phyloP scores from a whole-genome alignment of 2,329 filamentous ascomycete genomes.

The Paraphoma sp. region DNA sequence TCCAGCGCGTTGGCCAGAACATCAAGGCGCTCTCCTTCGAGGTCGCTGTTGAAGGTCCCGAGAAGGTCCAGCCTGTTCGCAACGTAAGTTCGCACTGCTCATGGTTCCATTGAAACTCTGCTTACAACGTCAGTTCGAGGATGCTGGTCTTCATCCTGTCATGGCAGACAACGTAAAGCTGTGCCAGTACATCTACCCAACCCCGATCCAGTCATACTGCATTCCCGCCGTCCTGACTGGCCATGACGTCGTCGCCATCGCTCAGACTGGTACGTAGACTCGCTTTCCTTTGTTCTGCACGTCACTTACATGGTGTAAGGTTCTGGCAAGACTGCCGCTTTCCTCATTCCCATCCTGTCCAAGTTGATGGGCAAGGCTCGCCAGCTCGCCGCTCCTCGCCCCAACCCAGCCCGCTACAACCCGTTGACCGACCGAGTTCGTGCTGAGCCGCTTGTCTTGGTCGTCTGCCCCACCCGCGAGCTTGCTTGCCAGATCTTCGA shows the following conservation, averaged over 20 bases:
- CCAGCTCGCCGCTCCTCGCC: slow-evolving; percentile 80
- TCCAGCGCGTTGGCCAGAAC: slow-evolving; percentile 63
- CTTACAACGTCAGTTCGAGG: slow-evolving; percentile 62
- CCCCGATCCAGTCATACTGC: slow-evolving; percentile 85
- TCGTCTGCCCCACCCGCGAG: slow-evolving; percentile 88
- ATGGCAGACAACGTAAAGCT: slow-evolving; percentile 80
- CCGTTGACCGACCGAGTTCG: slow-evolving; percentile 61
- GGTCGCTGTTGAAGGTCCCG: slow-evolving; percentile 58
- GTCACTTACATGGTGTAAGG: slow-evolving; percentile 60
- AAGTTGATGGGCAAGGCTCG: slow-evolving; percentile 96
- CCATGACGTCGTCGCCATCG: slow-evolving; percentile 84
- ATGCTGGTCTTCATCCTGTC: slow-evolving; percentile 83
- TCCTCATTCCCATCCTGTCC: slow-evolving; percentile 86
- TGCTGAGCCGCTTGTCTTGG: slow-evolving; percentile 86
- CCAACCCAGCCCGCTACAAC: slow-evolving; percentile 66
- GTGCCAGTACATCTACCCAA: slow-evolving; percentile 74
- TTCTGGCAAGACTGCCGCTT: slow-evolving; percentile 95
- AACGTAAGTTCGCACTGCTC: slow-evolving; percentile 50
- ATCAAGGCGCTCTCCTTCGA: slow-evolving; percentile 67
- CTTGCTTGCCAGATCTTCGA: slow-evolving; percentile 94
- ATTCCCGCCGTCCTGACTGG: slow-evolving; percentile 80
- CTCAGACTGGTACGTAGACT: slow-evolving; percentile 83
- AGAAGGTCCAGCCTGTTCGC: slow-evolving; percentile 56
- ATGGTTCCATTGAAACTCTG: too few species aligned
- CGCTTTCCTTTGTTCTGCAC: neutral